Evolutionary conservation across 169 alveolate genomes (phyloP), one percentile per base, ranked within the genome.

Genomic region (Amoebophrya sp.): DNA sequence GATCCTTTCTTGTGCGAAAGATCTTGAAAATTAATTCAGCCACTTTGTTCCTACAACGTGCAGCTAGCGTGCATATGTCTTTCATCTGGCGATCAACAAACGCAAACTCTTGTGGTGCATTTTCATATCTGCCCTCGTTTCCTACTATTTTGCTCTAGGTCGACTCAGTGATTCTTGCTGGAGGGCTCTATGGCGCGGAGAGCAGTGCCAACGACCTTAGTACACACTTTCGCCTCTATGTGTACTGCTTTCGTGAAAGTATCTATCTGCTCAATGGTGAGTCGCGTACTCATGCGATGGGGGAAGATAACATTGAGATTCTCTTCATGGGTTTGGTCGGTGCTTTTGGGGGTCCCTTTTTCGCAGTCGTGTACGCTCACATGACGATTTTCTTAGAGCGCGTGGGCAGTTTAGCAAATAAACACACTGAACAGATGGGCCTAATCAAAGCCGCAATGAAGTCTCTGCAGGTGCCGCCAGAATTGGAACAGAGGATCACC

Each of bases 341-440:
- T 1, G 26, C 26, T 29, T 65, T 1, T 26, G 83, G 83, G 33
- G 83, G 83, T 6, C 83, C 83, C 39, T 65, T 65, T 26, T 65
- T 65, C 83, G 83, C 83, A 29, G 83, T 65, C 39, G 83, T 65
- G 83, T 65, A 65, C 83, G 83, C 83, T 29, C 83, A 65, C 83
- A 65, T 65, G 83, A 65, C 83, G 38, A 65, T 65, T 26, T 65
- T 65, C 33, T 36, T 65, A 36, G 83, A 65, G 83, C 83, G 83
- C 83, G 26, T 65, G 33, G 83, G 83, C 83, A 26, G 38, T 29
- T 36, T 65, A 36, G 83, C 83, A 10, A 65, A 65, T 36, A 65
- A 65, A 26, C 83, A 65, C 83, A 65, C 83, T 6, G 83, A 65
- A 65, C 83, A 65, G 26, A 65, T 65, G 83, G 18, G 38, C 39